Percentiles rank a stretch among this genome's conserved stretches.
These are phyloP conservation scores for Danielia reshetovae DNA, from an alignment of 805 yeast species.

Conservation along the genomic window DNA sequence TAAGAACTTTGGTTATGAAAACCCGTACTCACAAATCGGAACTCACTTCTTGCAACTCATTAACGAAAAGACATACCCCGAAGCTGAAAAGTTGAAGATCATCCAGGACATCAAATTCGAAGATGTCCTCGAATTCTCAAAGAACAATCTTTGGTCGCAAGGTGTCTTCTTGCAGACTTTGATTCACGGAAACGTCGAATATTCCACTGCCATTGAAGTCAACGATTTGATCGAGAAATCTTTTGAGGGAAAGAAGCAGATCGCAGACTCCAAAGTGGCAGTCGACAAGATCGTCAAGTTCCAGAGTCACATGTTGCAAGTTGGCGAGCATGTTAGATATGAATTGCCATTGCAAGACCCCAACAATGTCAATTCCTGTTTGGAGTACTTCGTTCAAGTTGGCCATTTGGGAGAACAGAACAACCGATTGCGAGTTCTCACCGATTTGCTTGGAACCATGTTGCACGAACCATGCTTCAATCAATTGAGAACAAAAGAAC, in stretches of 20 bases:
- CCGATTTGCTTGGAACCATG: constrained; percentile 68
- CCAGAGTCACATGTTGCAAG: constrained; percentile 41
- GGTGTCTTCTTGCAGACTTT: constrained; percentile 70
- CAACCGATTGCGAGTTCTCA: constrained; percentile 39
- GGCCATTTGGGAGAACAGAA: constrained; percentile 30
- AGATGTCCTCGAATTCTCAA: constrained; percentile 49
- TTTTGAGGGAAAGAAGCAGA: constrained; percentile 20
- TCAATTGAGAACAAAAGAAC: constrained; percentile 88
- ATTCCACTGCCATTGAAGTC: constrained; percentile 51
- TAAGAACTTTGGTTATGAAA: constrained; percentile 65
- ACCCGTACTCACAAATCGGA: constrained; percentile 77
- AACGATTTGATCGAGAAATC: constrained; percentile 38
- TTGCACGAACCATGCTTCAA: constrained; percentile 86
- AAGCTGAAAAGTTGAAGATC: constrained; percentile 55
- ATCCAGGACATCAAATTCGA: constrained; percentile 41
- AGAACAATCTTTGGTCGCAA: constrained; percentile 41
- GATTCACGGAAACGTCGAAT: constrained; percentile 65
- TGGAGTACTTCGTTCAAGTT: constrained; percentile 72
- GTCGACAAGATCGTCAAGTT: constrained; percentile 17
- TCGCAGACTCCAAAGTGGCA: constrained; percentile 14
- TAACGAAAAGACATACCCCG: constrained; percentile 68
- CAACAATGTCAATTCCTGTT: constrained; percentile 76
- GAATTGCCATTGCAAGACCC: constrained; percentile 55
- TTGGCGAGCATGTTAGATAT: constrained; percentile 39
- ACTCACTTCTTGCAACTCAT: constrained; percentile 56